Conservation (phyloP, 768 basidiomycete genomes). For the Amanita exitialis region DNA sequence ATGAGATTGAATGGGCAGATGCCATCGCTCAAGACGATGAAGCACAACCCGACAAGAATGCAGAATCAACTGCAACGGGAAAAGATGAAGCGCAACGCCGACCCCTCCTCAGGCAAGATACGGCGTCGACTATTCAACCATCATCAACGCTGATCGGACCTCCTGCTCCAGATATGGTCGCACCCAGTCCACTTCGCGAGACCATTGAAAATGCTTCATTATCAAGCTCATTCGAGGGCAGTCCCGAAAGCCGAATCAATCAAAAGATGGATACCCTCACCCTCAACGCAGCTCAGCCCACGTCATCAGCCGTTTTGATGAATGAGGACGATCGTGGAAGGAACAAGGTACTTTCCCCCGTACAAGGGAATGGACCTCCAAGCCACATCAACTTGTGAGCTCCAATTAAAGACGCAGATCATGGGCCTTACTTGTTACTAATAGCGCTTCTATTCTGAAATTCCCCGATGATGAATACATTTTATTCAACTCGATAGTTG, state of each 20-base stretch:
- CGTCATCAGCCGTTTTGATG: not conserved
- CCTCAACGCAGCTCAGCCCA: constrained; percentile 5
- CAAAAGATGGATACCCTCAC: constrained; percentile 22
- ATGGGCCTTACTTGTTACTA: not conserved
- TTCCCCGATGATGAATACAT: constrained; percentile 33
- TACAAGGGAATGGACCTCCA: constrained; percentile 37
- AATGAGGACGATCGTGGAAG: constrained; percentile 36
- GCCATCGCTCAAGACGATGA: constrained; percentile 21
- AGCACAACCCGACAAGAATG: not conserved
- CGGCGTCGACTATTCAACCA: constrained; percentile 11
- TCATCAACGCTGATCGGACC: constrained; percentile 3
- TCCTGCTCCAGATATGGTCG: not conserved
- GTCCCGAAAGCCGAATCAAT: constrained; percentile 27
- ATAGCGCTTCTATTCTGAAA: constrained; percentile 26
- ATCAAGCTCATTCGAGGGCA: constrained; percentile 30
- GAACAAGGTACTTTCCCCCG: constrained; percentile 41
- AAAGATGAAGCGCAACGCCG: not conserved
- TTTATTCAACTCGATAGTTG: constrained; percentile 42
- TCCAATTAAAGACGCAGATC: not conserved
- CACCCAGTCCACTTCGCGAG: constrained; percentile 1
- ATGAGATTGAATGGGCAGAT: constrained; percentile 48
- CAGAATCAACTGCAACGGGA: not conserved
- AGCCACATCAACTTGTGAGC: constrained; percentile 34
- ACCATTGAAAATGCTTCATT: not conserved
- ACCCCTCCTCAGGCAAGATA: constrained; percentile 11